Evolutionary conservation across 2,329 filamentous ascomycete genomes (phyloP).

Genomic region (Nigrospora oryzae): DNA sequence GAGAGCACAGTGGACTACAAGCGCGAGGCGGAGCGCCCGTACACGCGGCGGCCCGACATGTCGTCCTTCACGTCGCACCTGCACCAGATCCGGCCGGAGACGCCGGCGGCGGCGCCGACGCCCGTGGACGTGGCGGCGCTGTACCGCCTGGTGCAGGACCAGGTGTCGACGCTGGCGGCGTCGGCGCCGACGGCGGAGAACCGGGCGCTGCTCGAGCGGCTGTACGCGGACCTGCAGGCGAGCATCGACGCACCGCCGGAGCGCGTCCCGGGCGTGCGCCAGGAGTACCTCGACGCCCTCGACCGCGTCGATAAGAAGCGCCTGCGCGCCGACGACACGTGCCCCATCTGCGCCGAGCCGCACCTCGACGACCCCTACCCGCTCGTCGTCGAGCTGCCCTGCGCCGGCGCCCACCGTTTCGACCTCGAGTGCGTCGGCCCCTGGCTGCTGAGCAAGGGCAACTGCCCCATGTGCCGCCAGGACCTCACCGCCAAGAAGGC

Average conservation of each 20-base stretch:
- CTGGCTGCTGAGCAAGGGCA: conserved; percentile 57
- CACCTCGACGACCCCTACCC: conserved; percentile 55
- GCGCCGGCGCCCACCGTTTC: conserved; percentile 48
- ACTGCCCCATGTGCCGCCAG: conserved; percentile 54
- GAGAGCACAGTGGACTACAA: no score
- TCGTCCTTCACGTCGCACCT: conserved; percentile 38
- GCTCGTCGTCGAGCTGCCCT: conserved; percentile 57
- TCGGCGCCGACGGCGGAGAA: conserved; percentile 41
- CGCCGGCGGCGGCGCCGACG: conserved; percentile 38
- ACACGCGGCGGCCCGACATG: conserved; percentile 52
- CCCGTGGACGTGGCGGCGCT: conserved; percentile 49
- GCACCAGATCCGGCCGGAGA: conserved; percentile 1
- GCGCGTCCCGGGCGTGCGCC: conserved; percentile 44
- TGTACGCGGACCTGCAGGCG: conserved; percentile 37
- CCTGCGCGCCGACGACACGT: conserved; percentile 42
- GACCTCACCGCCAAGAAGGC: conserved; percentile 49
- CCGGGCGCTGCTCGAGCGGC: conserved; percentile 37
- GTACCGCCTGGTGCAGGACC: conserved; percentile 51
- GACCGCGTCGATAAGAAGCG: conserved; percentile 47
- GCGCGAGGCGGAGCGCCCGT: conserved; percentile 13
- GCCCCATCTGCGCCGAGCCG: conserved; percentile 54
- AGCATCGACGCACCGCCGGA: conserved; percentile 45
- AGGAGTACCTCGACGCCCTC: conserved; percentile 50
- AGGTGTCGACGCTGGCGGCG: conserved; percentile 40
- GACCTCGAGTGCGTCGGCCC: conserved; percentile 61